Evolutionary conservation across 1,139 yeast genomes (phyloP).

Genomic region (Geotrichum reessii): DNA sequence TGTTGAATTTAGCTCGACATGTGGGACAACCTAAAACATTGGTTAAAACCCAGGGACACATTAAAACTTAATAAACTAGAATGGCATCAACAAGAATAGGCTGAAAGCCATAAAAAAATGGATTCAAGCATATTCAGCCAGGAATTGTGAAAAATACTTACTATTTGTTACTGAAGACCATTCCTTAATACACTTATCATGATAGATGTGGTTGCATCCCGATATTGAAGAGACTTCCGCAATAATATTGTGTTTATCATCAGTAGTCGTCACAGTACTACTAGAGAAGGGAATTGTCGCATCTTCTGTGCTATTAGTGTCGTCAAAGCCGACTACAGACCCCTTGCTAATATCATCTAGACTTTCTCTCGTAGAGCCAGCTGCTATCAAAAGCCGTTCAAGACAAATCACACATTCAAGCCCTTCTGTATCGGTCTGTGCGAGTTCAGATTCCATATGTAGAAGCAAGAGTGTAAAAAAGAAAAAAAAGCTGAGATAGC

Average conservation of each 20-base stretch:
- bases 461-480: background rate
- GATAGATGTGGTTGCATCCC: conserved; percentile 44
- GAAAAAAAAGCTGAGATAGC: background rate
- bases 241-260: conserved; percentile 14
- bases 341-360: background rate
- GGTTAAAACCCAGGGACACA: background rate
- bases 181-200: conserved; percentile 43
- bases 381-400: background rate
- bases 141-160: conserved; percentile 19
- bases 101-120: background rate
- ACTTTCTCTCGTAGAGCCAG: background rate
- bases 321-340: background rate
- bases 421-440: background rate
- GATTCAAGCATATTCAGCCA: background rate
- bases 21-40: conserved; percentile 42
- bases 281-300: background rate
- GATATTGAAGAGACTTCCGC: conserved; percentile 24
- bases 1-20: conserved; percentile 40
- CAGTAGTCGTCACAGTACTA: background rate
- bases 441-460: background rate
- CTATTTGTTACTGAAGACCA: conserved; percentile 52
- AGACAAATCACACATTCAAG: background rate
- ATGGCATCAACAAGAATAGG: background rate
- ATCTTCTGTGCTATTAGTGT: background rate
- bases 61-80: background rate